A percentile compares a stretch with the other conserved stretches of the same genome.
phyloP scores from a whole-genome alignment of 139 green algal genomes.

The Micromonas commoda region DNA sequence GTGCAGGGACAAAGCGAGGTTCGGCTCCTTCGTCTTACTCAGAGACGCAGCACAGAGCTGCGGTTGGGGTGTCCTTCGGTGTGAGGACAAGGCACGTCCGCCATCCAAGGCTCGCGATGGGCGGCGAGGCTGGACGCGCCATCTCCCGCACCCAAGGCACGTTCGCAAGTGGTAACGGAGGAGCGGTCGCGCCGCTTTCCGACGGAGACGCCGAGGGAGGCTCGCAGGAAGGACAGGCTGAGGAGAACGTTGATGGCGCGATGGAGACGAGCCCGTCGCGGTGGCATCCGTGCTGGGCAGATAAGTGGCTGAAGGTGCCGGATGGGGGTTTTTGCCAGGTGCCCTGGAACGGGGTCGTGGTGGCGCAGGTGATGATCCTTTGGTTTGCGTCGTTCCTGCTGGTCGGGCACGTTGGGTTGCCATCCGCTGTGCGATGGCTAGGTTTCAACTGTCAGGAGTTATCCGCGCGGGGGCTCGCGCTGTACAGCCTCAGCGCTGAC shows the following conservation, averaged over 20 bases:
- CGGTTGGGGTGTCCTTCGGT: no score
- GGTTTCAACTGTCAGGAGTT: slow-evolving; percentile 50
- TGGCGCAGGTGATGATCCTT: slow-evolving; percentile 64
- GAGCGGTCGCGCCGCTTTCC: neutral
- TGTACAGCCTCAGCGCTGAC: slow-evolving; percentile 71
- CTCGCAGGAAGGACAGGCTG: neutral
- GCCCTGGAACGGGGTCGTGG: neutral
- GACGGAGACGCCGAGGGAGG: no score
- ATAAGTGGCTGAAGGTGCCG: slow-evolving; percentile 1
- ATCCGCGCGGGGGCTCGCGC: slow-evolving; percentile 46
- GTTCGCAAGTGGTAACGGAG: no score
- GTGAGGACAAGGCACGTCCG: no score
- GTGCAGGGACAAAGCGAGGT: no score
- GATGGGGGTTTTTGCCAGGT: neutral
- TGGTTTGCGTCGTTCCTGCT: slow-evolving; percentile 76
- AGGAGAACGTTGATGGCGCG: neutral
- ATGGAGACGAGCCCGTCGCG: neutral
- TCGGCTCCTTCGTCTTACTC: no score
- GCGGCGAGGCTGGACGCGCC: no score
- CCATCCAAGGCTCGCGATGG: no score
- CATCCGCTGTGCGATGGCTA: slow-evolving; percentile 35
- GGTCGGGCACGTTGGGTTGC: slow-evolving; percentile 62
- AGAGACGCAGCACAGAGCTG: no score
- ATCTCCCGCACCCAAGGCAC: no score
- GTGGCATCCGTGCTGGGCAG: neutral